A percentile compares a stretch with the other conserved stretches of the same genome.
phyloP scores from a whole-genome alignment of 345 rosid species.

The Erodium maritimum region DNA sequence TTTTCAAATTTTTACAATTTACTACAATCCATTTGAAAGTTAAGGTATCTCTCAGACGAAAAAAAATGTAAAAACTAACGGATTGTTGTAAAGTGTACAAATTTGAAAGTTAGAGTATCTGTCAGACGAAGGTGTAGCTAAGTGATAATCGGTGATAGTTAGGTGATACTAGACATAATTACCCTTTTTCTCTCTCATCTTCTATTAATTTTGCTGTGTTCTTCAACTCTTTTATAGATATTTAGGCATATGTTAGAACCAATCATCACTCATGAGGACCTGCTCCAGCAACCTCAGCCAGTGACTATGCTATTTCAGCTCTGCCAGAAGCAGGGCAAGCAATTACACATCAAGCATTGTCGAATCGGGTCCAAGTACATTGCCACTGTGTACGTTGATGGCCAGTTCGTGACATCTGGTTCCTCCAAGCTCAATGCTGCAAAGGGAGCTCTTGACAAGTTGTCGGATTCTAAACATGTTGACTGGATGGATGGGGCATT shows the following conservation, averaged over 20 bases:
- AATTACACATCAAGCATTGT: constrained; percentile 28
- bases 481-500: constrained; percentile 12
- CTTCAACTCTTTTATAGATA: constrained; percentile 37
- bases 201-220: neutral
- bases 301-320: constrained; percentile 38
- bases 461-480: constrained; percentile 15
- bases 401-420: constrained; percentile 30
- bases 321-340: constrained; percentile 61
- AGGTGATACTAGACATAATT: too few species aligned
- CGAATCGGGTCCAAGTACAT: constrained; percentile 17
- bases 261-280: constrained; percentile 34
- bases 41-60: too few species aligned
- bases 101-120: too few species aligned
- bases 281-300: constrained; percentile 63
- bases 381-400: constrained; percentile 49
- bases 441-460: constrained; percentile 37
- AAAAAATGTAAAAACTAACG: too few species aligned
- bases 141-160: too few species aligned
- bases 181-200: too few species aligned
- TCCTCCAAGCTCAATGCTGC: constrained; percentile 64
- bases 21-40: too few species aligned
- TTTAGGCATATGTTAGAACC: constrained; percentile 64
- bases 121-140: too few species aligned
- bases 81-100: too few species aligned
- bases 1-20: too few species aligned